Conservation (phyloP, 2,329 filamentous ascomycete genomes). For the Coniochaeta ligniaria region DNA sequence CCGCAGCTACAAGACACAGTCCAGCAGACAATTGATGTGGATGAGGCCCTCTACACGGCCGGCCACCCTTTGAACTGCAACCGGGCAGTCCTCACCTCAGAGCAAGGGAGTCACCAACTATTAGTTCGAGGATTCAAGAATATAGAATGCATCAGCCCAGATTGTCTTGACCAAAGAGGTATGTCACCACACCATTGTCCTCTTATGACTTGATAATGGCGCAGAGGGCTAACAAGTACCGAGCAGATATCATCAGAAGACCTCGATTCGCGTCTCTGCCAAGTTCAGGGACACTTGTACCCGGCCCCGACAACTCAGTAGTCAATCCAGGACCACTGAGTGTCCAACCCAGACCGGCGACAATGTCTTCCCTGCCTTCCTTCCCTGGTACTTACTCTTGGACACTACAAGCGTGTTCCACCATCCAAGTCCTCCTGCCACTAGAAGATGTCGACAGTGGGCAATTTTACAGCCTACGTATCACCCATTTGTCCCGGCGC, state of each 20-base stretch:
- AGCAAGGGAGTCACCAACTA: background rate
- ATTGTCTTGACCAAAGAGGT: background rate
- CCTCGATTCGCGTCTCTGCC: background rate
- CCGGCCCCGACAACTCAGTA: too few species aligned
- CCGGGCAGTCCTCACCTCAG: constrained; percentile 46
- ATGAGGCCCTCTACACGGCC: too few species aligned
- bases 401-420: background rate
- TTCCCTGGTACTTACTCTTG: background rate
- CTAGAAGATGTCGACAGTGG: constrained; percentile 74
- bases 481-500: too few species aligned
- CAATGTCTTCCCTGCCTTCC: background rate
- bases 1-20: too few species aligned
- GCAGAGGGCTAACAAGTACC: background rate
- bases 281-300: background rate
- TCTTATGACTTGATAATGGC: background rate
- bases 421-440: background rate
- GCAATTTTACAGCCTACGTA: too few species aligned
- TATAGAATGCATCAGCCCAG: background rate
- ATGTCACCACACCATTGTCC: background rate
- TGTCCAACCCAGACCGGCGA: background rate
- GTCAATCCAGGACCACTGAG: too few species aligned
- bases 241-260: background rate
- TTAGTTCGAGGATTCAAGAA: background rate
- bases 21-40: too few species aligned
- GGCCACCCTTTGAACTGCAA: constrained; percentile 56